Base-by-base conservation (phyloP, 2,329 filamentous ascomycete genomes). In the Westerdykella sp. region DNA sequence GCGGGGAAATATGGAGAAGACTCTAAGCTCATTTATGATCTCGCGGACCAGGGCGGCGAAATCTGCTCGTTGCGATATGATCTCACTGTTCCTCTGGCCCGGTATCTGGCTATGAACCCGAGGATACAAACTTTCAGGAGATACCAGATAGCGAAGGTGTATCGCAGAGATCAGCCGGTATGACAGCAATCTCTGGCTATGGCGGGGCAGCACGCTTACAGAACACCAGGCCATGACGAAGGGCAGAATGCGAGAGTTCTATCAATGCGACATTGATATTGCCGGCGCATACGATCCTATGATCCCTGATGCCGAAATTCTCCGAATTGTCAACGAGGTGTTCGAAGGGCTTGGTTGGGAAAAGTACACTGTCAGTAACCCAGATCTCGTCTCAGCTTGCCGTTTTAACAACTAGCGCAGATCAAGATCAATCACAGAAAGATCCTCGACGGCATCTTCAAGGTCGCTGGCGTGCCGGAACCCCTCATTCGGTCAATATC, bases 191-290 rank as follows among this genome's bases (percentile, higher is more conserved):
- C 11, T 28, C 25, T 28, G 25, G 85, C 88, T 48, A 9, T 28
- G 25, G 25, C 11, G 3, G 9, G 25, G 25, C 7, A 9, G 11
- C 4, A 28, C 9, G 25, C 25, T 28, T 3, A 28, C 25, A 28
- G 25, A 28, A 28, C 18, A 21, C 6, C 9, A 28, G 25, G 60
- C 61, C 7, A 87, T 96, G 72, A 87, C 84, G 49, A 93, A 94
- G 66, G 91, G 90, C 40, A 81, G 90, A 42, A 93, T 95, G 85
- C 80, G 91, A 60, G 91, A 96, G 70, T 95, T 95, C 69, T 95
- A 94, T 73, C 90, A 96, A 69, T 96, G 90, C 72, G 91, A 97
- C 70, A 94, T 96, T 62, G 90, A 96, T 65, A 91, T 96, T 69
- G 90, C 90, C 11, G 89, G 90, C 48, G 74, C 73, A 34, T 94